A percentile compares a stretch with the other conserved stretches of the same genome.
Conservation (phyloP, 2,329 filamentous ascomycete genomes). For the Aureobasidium sp. region DNA sequence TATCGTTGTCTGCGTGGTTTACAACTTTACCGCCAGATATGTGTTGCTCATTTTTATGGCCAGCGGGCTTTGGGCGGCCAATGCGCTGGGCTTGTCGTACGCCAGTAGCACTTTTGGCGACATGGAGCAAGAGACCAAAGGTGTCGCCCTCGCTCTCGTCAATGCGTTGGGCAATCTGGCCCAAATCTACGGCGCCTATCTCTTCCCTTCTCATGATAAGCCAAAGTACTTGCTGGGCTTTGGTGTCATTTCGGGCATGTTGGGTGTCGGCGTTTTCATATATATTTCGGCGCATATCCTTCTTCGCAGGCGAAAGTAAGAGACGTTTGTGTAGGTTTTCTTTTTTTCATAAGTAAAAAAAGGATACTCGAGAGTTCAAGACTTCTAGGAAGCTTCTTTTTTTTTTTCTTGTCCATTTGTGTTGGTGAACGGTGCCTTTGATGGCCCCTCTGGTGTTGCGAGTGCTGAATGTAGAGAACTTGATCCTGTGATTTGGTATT, state of each 20-base stretch:
- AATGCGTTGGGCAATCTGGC: slow-evolving; percentile 50
- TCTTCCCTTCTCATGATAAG: slow-evolving; percentile 44
- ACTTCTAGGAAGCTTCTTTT: too few relatives aligned
- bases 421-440: too few relatives aligned
- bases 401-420: too few relatives aligned
- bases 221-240: slow-evolving; percentile 46
- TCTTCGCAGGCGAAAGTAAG: neutral
- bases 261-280: neutral
- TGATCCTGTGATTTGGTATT: too few relatives aligned
- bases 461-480: too few relatives aligned
- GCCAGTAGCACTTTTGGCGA: slow-evolving; percentile 46
- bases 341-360: too few relatives aligned
- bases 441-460: too few relatives aligned
- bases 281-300: slow-evolving; percentile 9
- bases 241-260: slow-evolving; percentile 28
- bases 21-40: slow-evolving; percentile 48
- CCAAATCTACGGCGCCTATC: slow-evolving; percentile 49
- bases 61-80: slow-evolving; percentile 48
- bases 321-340: too few relatives aligned
- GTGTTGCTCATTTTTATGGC: slow-evolving; percentile 51
- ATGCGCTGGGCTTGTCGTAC: slow-evolving; percentile 46
- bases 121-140: slow-evolving; percentile 45
- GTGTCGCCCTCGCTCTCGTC: slow-evolving; percentile 46
- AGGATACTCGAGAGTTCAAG: too few relatives aligned
- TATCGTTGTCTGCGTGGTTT: slow-evolving; percentile 38